Conservation (phyloP, 305 asterid species). For the Solanum hybrid region DNA sequence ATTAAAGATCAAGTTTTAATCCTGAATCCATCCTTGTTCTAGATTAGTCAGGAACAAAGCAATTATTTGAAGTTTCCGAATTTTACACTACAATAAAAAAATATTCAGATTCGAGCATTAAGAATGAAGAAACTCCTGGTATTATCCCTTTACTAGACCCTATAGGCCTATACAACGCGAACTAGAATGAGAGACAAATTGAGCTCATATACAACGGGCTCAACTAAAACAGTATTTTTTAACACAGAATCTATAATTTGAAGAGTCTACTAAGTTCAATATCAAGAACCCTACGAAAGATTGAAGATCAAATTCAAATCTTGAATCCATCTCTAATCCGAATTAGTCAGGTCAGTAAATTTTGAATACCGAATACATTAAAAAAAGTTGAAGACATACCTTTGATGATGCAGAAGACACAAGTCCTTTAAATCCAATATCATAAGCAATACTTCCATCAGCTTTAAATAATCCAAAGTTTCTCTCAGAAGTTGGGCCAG, state of each 20-base stretch:
- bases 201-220: not conserved
- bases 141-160: not conserved
- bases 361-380: not conserved
- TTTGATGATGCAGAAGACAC: not conserved
- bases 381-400: not conserved
- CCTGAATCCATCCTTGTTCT: not conserved
- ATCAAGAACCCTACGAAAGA: not conserved
- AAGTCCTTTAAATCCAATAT: constrained; percentile 71
- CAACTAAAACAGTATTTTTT: not conserved
- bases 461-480: constrained; percentile 73
- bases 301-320: not conserved
- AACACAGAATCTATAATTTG: not conserved
- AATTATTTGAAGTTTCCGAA: not conserved
- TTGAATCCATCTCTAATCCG: not conserved
- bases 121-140: not conserved
- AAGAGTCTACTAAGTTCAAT: not conserved
- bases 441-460: constrained; percentile 65
- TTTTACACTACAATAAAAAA: not conserved
- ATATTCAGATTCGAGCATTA: not conserved
- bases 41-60: not conserved
- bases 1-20: not conserved
- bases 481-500: constrained; percentile 70
- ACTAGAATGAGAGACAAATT: not conserved
- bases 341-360: not conserved
- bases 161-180: too few species aligned